Base-by-base conservation (phyloP, 768 basidiomycete genomes). In the Lentinula detonsa region DNA sequence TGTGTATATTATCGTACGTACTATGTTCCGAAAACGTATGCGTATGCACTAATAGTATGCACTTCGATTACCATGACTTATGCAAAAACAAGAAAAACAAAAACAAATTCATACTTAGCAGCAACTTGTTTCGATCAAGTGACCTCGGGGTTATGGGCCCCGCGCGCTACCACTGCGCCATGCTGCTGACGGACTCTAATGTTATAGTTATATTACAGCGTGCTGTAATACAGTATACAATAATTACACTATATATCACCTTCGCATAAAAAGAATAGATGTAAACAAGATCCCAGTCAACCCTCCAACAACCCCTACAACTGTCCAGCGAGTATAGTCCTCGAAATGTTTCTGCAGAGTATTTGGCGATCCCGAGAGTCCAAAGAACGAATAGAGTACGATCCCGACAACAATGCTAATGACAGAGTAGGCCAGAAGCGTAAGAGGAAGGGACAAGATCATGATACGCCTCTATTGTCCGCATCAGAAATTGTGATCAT, bases 341-440 rank as follows among this genome's bases (percentile, higher is more conserved):
- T 79, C 78, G 67, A 89, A 86, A 10, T 74, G 81, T 51, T 73
- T 71, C 16, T 71, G 69, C 33, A 76, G 63, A 4, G 70, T 68
- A 1, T 69, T 66, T 40, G 74, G 69, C n/a, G 77, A 74, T 18
- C 77, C 51, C 0, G 78, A 75, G 2, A 74, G 69, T 0, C 82
- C 87, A 5, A 83, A 74, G 71, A 88, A 84, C 0, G 86, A 83
- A 69, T 90, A 91, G 28, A 90, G 62, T 0, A 84, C 79, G 31
- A 91, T 77, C 0, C 81, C 89, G 0, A 82, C 77, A 40, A 90
- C 72, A 73, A 92, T 88, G 1, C 82, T 86, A 1, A 85, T 77
- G 63, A 91, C 78, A 1, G 87, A 82, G 69, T 91, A 92, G 0
- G 84, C 81, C 37, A 91, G 74, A 64, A 91, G 85, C 31, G 91